phyloP scores from a whole-genome alignment of 1,284 basidiomycete species.

The Acaromyces ingoldii region DNA sequence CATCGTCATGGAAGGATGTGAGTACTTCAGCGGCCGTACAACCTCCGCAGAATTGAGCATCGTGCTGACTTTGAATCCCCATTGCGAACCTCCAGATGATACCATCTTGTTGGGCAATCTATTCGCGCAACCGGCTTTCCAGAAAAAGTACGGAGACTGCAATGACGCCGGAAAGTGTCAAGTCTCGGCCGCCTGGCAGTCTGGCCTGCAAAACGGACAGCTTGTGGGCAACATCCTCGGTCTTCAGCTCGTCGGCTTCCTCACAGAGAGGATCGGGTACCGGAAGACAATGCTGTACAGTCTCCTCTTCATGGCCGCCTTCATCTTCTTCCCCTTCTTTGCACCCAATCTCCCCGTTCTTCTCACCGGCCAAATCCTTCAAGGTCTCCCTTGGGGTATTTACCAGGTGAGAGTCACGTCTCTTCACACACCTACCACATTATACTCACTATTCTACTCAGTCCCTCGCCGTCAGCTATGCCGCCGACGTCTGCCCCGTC shows the following conservation, averaged over 20 bases:
- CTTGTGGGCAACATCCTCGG: constrained; percentile 51
- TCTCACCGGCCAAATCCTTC: constrained; percentile 51
- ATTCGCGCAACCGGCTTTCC: constrained; percentile 53
- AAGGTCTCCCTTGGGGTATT: constrained; percentile 54
- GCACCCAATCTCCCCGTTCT: constrained; percentile 52
- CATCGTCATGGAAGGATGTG: constrained; percentile 56
- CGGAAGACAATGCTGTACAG: constrained; percentile 47
- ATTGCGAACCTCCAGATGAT: constrained; percentile 24
- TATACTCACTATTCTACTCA: too few relatives aligned
- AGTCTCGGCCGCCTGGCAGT: constrained; percentile 55
- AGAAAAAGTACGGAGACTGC: constrained; percentile 43
- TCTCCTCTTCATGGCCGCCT: constrained; percentile 46
- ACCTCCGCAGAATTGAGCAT: neutral
- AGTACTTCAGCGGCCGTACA: neutral
- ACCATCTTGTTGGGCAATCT: constrained; percentile 46
- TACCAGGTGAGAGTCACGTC: too few relatives aligned
- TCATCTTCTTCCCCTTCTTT: constrained; percentile 53
- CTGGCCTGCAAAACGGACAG: constrained; percentile 42
- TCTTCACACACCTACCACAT: too few relatives aligned
- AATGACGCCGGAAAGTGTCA: constrained; percentile 48
- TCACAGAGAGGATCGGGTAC: constrained; percentile 54
- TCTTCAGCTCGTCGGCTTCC: constrained; percentile 51
- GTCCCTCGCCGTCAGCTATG: constrained; percentile 56
- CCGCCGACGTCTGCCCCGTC: constrained; percentile 56
- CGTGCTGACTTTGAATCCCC: neutral